Percentiles rank a stretch among this genome's conserved stretches.
Evolutionary conservation across 441 rosid species (phyloP).

Genomic region (Jatropha multifida): DNA sequence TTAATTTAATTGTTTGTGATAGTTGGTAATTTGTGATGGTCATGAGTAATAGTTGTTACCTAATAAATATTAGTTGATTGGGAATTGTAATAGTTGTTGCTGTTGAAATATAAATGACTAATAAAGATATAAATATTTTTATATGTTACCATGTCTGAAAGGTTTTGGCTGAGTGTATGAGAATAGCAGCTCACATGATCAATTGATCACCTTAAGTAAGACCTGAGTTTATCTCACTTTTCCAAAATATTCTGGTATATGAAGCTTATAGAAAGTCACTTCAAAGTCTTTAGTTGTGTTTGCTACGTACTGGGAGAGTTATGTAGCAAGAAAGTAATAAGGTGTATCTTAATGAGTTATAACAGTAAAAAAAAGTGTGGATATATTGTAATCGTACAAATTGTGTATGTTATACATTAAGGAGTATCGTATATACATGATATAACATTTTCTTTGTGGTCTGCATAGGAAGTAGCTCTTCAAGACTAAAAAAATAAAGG

Average conservation of each 20-base stretch:
- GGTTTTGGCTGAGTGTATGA: not conserved
- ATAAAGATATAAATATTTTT: too few species aligned
- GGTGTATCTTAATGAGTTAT: conserved; percentile 9
- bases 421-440: too few species aligned
- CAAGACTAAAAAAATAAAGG: too few species aligned
- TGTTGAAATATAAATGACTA: too few species aligned
- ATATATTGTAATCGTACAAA: not conserved
- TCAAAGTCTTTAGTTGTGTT: not conserved
- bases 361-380: not conserved
- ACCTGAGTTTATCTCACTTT: not conserved
- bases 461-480: too few species aligned
- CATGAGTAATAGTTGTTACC: too few species aligned
- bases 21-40: too few species aligned
- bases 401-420: not conserved
- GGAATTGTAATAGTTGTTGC: too few species aligned
- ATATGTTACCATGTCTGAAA: too few species aligned
- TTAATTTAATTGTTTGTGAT: too few species aligned
- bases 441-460: too few species aligned
- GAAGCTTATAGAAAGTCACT: not conserved
- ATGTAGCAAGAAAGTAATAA: not conserved
- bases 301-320: not conserved
- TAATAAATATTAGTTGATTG: too few species aligned
- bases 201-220: not conserved
- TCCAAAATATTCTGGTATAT: not conserved
- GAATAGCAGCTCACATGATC: not conserved